Percentiles rank a stretch among this genome's conserved stretches.
phyloP scores from a whole-genome alignment of 2,329 filamentous ascomycete species.

The Dactylellina leptospora region DNA sequence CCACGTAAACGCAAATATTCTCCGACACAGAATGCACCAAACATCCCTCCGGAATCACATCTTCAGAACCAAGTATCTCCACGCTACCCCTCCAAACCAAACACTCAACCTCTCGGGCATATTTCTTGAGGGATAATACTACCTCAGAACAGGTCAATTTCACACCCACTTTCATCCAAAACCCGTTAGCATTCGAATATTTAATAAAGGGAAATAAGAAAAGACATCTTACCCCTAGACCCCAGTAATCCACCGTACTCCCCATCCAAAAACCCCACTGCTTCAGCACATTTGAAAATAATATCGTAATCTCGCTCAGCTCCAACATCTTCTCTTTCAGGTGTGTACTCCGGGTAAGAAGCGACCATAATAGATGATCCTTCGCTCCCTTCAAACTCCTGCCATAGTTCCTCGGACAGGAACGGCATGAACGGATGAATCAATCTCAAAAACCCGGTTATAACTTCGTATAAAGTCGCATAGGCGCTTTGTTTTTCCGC shows the following conservation, averaged over 20 bases:
- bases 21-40: too few relatives aligned
- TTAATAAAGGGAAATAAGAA: too few relatives aligned
- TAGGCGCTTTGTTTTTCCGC: conserved; percentile 66
- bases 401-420: conserved; percentile 56
- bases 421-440: conserved; percentile 57
- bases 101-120: too few relatives aligned
- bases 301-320: conserved; percentile 68
- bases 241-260: background rate
- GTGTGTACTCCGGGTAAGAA: conserved; percentile 67
- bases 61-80: too few relatives aligned
- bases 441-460: conserved; percentile 65
- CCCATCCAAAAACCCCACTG: background rate
- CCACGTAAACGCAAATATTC: too few relatives aligned
- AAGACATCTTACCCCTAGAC: conserved; percentile 2
- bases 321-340: conserved; percentile 66
- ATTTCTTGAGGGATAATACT: too few relatives aligned
- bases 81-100: too few relatives aligned
- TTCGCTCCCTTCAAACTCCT: conserved; percentile 62
- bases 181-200: too few relatives aligned
- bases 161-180: too few relatives aligned
- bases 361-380: conserved; percentile 70
- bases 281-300: conserved; percentile 7
- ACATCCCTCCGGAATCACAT: too few relatives aligned
- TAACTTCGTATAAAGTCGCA: conserved; percentile 71
- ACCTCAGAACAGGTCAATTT: too few relatives aligned